Evolutionary conservation across 805 yeast species (phyloP).

Genomic region (Saccharomycopsis capsularis): DNA sequence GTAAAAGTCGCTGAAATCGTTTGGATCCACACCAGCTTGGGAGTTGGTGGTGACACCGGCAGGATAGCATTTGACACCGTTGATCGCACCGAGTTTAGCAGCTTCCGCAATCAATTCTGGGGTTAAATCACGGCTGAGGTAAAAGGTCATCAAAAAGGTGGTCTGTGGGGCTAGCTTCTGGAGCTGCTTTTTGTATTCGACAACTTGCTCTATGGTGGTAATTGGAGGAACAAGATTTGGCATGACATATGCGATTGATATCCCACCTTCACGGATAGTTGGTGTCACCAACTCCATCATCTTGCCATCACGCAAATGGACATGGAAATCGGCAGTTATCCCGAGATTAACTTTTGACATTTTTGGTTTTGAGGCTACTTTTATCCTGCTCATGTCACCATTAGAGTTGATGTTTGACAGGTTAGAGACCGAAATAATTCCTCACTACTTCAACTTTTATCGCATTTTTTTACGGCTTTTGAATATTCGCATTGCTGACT

Average conservation of each 20-base stretch:
- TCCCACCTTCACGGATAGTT: constrained; percentile 83
- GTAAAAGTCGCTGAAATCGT: constrained; percentile 81
- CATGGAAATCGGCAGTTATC: constrained; percentile 86
- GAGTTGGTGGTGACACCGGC: constrained; percentile 99
- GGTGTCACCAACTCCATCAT: constrained; percentile 94
- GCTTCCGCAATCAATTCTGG: constrained; percentile 83
- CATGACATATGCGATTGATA: constrained; percentile 89
- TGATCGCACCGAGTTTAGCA: constrained; percentile 56
- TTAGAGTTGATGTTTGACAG: too few species aligned
- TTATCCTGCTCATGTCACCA: too few species aligned
- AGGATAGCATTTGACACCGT: constrained; percentile 95
- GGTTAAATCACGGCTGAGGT: constrained; percentile 68
- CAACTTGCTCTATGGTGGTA: constrained; percentile 65
- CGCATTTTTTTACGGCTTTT: too few species aligned
- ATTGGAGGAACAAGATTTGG: constrained; percentile 94
- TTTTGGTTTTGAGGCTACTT: constrained; percentile 1
- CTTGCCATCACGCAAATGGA: constrained; percentile 86
- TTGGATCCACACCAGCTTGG: constrained; percentile 83
- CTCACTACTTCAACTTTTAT: too few species aligned
- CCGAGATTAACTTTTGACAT: constrained; percentile 44
- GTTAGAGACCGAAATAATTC: too few species aligned
- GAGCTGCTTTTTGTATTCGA: constrained; percentile 58
- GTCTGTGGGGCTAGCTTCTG: constrained; percentile 69
- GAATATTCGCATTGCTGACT: too few species aligned
- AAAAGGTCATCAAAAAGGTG: constrained; percentile 86